Evolutionary conservation across 257 asterid species (phyloP), one percentile per base, ranked within the genome.

Genomic region (Rehmannia glutinosa): DNA sequence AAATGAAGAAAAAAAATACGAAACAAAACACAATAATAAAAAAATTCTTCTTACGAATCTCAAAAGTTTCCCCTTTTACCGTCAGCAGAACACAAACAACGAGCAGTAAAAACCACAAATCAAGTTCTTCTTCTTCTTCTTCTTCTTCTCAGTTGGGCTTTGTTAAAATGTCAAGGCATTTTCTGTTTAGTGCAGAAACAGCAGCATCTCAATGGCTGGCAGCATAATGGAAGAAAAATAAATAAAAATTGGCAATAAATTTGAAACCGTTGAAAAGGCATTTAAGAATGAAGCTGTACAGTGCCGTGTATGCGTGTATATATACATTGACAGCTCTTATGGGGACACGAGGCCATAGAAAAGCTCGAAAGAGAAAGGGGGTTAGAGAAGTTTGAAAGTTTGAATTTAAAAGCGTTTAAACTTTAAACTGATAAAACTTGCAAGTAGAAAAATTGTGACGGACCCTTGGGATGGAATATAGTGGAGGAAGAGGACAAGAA

Each of bases 301-400:
- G 19, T 21, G 19, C 46, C 62, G 46, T 56, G 54, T 50, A 71
- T 54, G 16, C 15, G 66, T 39, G 49, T 55, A 55, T 61, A 16
- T 52, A 30, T 50, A 25, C 35, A 62, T 42, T 50, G 69, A 75
- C 75, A 75, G 79, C 75, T 45, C 61, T 59, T 51, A 27, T 70
- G 51, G 74, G 77, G 71, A 19, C 74, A 71, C 56, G 66, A 57
- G 76, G 56, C 36, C 23, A 16, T 17, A 20, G 52, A 28, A 50
- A 49, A 51, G 62, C 36, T 12, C 19, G 42, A 66, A 23, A 2
- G 66, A 64, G 47, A 54, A 16, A 16, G 52, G 21, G 51, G 58
- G 0, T 51, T 39, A 32, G 4, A n/a, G 21, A 38, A 49, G 70
- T 75, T 75, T 65, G 76, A 75, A 75, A 56, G 80, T 75, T 70